Conservation (phyloP, 73 alveolate species). For the Paramecium octaurelia region DNA sequence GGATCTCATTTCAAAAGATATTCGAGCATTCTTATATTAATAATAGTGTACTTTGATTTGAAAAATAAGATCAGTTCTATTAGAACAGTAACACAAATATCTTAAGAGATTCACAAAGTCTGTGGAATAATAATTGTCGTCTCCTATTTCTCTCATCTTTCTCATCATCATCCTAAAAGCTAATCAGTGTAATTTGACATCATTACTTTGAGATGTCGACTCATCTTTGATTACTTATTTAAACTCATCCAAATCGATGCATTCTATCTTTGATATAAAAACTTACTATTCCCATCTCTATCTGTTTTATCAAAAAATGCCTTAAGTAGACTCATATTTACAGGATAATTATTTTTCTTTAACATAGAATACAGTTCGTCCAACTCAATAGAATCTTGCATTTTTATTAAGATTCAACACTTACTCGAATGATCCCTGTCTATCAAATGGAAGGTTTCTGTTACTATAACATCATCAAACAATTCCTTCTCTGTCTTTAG, state of each 20-base stretch:
- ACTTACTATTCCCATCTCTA: conserved; percentile 5
- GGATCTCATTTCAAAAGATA: not conserved
- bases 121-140: conserved; percentile 35
- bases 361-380: conserved; percentile 24
- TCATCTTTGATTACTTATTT: conserved; percentile 26
- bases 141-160: conserved; percentile 23
- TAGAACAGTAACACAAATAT: conserved; percentile 1
- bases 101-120: conserved; percentile 27
- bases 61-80: not conserved
- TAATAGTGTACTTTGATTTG: not conserved
- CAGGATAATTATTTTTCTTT: not conserved
- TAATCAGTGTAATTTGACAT: not conserved
- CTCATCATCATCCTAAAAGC: conserved; percentile 35
- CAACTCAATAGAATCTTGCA: not conserved
- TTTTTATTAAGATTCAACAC: not conserved
- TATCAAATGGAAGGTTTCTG: not conserved
- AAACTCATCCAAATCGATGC: conserved; percentile 39
- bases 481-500: conserved; percentile 1
- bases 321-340: conserved; percentile 8
- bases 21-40: not conserved
- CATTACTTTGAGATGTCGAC: not conserved
- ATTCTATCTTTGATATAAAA: not conserved
- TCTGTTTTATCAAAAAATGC: conserved; percentile 22
- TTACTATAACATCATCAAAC: not conserved
- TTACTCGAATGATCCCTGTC: conserved; percentile 43